Evolutionary conservation across 2,329 filamentous ascomycete species (phyloP).

Genomic region (Tympanopsis confertula): DNA sequence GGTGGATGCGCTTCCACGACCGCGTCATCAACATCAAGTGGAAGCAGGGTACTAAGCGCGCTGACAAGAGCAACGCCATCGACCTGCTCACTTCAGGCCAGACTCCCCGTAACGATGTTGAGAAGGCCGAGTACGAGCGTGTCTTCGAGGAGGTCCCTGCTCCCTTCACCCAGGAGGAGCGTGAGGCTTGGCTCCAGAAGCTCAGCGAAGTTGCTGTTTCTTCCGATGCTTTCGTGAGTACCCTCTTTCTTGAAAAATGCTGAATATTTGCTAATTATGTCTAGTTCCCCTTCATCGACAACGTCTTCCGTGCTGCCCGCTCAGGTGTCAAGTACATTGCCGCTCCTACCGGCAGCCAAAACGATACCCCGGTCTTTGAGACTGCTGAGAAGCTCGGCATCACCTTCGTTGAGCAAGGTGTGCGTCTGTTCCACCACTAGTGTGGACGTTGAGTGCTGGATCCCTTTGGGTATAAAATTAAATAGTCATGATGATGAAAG

Average conservation of each 20-base stretch:
- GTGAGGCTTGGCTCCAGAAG: constrained; percentile 74
- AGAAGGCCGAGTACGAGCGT: constrained; percentile 76
- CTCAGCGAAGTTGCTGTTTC: constrained; percentile 74
- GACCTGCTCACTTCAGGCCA: constrained; percentile 87
- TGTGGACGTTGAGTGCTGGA: too few relatives aligned
- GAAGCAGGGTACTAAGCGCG: constrained; percentile 93
- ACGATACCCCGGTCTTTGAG: constrained; percentile 70
- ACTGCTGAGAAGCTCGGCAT: constrained; percentile 87
- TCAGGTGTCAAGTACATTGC: constrained; percentile 94
- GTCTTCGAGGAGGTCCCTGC: constrained; percentile 82
- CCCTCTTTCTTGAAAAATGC: not conserved
- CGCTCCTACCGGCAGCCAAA: constrained; percentile 81
- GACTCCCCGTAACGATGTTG: constrained; percentile 70
- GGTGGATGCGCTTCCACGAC: constrained; percentile 98
- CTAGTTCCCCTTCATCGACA: constrained; percentile 96
- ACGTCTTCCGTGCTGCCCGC: constrained; percentile 80
- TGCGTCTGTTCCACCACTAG: constrained; percentile 90
- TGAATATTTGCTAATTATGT: constrained; percentile 3
- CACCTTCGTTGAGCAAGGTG: constrained; percentile 89
- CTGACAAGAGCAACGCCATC: constrained; percentile 97
- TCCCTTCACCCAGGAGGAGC: constrained; percentile 74
- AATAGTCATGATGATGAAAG: too few relatives aligned
- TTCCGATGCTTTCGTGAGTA: constrained; percentile 85
- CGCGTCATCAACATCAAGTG: constrained; percentile 80
- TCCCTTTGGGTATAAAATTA: too few relatives aligned